These are phyloP conservation scores for Trichosporon coremiiforme DNA, from an alignment of 1,284 basidiomycete genomes.

Conservation along the genomic window DNA sequence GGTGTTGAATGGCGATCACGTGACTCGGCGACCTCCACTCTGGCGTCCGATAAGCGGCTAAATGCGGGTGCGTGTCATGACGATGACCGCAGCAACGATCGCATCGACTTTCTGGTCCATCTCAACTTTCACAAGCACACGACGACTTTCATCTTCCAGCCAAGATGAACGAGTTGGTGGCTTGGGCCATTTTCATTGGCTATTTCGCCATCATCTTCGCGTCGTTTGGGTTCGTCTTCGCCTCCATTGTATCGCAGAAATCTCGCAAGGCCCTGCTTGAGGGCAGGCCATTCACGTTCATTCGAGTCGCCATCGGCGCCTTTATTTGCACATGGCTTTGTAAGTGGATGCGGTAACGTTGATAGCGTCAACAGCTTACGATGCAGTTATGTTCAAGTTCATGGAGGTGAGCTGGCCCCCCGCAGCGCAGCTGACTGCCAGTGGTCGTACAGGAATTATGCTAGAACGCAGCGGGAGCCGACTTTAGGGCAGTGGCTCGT, in stretches of 20 bases:
- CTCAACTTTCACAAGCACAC: slow-evolving; percentile 3
- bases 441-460: slow-evolving; percentile 64
- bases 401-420: slow-evolving; percentile 57
- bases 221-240: slow-evolving; percentile 57
- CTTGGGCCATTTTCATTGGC: slow-evolving; percentile 59
- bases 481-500: slow-evolving; percentile 64
- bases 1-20: neutral
- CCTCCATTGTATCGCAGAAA: slow-evolving; percentile 42
- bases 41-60: slow-evolving; percentile 13
- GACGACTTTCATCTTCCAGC: slow-evolving; percentile 13
- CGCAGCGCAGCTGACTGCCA: slow-evolving; percentile 37
- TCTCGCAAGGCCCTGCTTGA: slow-evolving; percentile 32
- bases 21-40: slow-evolving; percentile 17
- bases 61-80: slow-evolving; percentile 11
- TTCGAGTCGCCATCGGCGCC: slow-evolving; percentile 44
- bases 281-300: slow-evolving; percentile 47
- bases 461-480: slow-evolving; percentile 37
- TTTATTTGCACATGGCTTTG: slow-evolving; percentile 64
- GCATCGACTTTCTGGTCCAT: neutral
- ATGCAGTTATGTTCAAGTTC: slow-evolving; percentile 55
- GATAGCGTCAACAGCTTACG: slow-evolving; percentile 12
- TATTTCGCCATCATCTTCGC: slow-evolving; percentile 61
- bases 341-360: slow-evolving; percentile 53
- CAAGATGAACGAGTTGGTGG: slow-evolving; percentile 42
- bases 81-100: neutral